Evolutionary conservation across 345 rosid genomes (phyloP).

Genomic region (Eucalyptus cloeziana): DNA sequence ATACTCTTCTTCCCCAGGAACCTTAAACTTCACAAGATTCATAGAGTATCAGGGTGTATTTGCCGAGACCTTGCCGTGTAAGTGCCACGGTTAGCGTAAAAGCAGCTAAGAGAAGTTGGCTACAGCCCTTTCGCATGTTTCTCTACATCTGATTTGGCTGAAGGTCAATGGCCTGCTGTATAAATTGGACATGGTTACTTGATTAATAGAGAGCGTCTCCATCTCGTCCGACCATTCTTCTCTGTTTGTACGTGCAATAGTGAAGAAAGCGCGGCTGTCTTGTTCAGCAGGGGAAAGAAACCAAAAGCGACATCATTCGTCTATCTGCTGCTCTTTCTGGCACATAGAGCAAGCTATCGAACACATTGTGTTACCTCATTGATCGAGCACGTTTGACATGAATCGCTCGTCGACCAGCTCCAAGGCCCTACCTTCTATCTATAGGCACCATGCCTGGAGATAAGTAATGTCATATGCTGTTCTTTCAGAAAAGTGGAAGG

Average conservation of each 20-base stretch:
- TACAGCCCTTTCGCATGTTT: background rate
- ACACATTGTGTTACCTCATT: background rate
- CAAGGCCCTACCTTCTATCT: background rate
- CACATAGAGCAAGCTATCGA: slow-evolving; percentile 4
- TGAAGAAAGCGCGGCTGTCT: background rate
- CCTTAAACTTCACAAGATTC: background rate
- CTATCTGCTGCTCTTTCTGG: slow-evolving; percentile 3
- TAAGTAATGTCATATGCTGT: background rate
- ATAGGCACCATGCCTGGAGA: background rate
- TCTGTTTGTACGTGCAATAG: background rate
- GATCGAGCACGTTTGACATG: background rate
- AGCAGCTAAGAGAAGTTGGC: background rate
- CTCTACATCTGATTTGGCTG: background rate
- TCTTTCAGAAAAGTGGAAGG: background rate
- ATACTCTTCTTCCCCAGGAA: background rate
- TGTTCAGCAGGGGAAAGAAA: background rate
- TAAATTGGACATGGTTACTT: background rate
- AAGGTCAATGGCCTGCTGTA: background rate
- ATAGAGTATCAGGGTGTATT: background rate
- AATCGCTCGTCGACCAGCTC: background rate
- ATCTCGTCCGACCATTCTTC: background rate
- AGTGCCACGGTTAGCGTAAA: background rate
- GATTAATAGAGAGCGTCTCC: background rate
- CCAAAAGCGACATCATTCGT: background rate
- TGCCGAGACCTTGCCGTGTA: background rate